A percentile compares a stretch with the other conserved stretches of the same genome.
Conservation (phyloP, 768 basidiomycete genomes). For the Chlorophyllum brunneum region DNA sequence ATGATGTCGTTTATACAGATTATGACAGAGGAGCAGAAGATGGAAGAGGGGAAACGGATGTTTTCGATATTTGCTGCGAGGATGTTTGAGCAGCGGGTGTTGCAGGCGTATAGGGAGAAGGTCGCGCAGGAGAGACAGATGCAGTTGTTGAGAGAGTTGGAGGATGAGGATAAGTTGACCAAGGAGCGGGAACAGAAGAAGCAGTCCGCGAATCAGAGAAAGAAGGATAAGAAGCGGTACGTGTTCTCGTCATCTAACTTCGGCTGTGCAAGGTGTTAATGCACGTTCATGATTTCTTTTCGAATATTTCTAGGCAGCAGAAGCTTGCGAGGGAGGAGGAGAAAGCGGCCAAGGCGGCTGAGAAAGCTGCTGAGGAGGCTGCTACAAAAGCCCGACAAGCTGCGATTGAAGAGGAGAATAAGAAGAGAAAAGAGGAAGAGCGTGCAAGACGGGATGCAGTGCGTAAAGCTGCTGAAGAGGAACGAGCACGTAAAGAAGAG, state of each 20-base stretch:
- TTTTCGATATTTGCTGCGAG: conserved; percentile 99
- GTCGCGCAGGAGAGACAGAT: conserved; percentile 94
- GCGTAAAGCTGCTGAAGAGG: conserved; percentile 78
- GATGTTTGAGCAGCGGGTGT: conserved; percentile 98
- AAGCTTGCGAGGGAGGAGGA: conserved; percentile 93
- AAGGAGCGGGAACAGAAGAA: conserved; percentile 92
- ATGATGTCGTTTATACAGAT: conserved; percentile 34
- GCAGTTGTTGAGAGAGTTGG: conserved; percentile 90
- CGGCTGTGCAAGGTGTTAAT: conserved; percentile 3
- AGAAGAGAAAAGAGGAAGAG: conserved; percentile 85
- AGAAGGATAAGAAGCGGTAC: conserved; percentile 93
- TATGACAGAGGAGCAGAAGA: conserved; percentile 95
- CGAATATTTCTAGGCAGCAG: conserved; percentile 59
- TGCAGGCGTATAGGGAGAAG: conserved; percentile 94
- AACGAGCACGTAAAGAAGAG: conserved; percentile 79
- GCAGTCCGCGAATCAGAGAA: conserved; percentile 96
- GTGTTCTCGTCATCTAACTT: conserved; percentile 18
- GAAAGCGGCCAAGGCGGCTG: conserved; percentile 76
- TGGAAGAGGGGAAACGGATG: conserved; percentile 99
- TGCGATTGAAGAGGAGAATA: conserved; percentile 76
- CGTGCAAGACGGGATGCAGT: conserved; percentile 71
- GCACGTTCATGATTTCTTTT: conserved; percentile 10
- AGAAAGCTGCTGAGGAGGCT: conserved; percentile 84
- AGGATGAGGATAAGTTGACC: conserved; percentile 86
- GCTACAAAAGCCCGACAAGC: conserved; percentile 71